Base-by-base conservation (phyloP, 257 asterid genomes). In the Hygrophila difformis region DNA sequence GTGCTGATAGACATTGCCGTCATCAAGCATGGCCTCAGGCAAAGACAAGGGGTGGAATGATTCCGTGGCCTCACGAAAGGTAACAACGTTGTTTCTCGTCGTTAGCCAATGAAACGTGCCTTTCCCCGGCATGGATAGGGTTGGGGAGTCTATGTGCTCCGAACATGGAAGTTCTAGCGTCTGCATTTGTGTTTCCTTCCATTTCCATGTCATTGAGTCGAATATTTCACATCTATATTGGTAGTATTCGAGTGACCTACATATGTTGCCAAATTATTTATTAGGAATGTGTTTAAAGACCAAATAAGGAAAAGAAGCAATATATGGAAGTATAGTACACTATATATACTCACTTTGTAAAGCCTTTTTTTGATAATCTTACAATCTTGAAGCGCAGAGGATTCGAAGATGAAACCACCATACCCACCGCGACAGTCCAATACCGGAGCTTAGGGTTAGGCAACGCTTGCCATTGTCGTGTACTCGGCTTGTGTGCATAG, bases 351-450 rank as follows among this genome's bases (percentile, higher is more conserved):
- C 33, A 47, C 29, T 5, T 10, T 3, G 4, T 11, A 6, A 3
- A 0, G 1, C 13, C 5, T 0, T 0, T 17, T 12, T 10, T 5
- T 1, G 65, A 61, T 4, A 65, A 18, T 39, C 62, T 29, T 16
- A 71, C 22, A 23, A 71, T 62, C 19, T 62, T 62, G 51, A 37
- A 66, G 11, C n/a, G 43, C 6, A 62, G 11, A 20, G 67, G 65
- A 1, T 12, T 8, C 8, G 57, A 49, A 2, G 19, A 8, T 17
- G 58, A 2, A 18, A 59, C 68, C 47, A 49, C 14, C 0, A 62
- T n/a, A 1, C 38, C 62, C 1, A 57, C 48, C 0, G 51, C 35
- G 1, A 3, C 13, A 1, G 66, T 47, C 10, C 0, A 0, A 0
- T 7, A 55, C 1, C 59, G 36, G 3, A 34, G 31, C 6, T 64